Evolutionary conservation across 176 grass and related monocot species (phyloP).

Genomic region (Tillandsia leiboldiana): DNA sequence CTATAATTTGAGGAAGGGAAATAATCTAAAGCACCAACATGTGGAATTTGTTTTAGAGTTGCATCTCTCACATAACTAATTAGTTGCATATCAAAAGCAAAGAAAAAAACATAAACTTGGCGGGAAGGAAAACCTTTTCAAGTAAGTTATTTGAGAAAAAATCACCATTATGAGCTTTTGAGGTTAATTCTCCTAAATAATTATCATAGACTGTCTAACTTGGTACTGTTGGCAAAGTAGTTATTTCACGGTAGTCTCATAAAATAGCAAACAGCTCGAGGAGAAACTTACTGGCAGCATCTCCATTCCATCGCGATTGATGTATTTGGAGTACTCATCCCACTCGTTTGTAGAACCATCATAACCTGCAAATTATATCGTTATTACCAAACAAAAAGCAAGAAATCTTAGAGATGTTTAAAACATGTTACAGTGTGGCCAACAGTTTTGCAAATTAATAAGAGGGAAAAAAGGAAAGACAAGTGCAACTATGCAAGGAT

Average conservation of each 20-base stretch:
- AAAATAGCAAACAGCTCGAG: slow-evolving; percentile 3
- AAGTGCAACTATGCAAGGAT: neutral
- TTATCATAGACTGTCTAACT: neutral
- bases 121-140: neutral
- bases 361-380: slow-evolving; percentile 40
- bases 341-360: slow-evolving; percentile 74
- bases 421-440: neutral
- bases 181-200: neutral
- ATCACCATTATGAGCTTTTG: neutral
- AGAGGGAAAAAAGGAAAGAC: neutral
- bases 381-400: neutral
- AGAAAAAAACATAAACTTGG: neutral
- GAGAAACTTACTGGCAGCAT: slow-evolving; percentile 36
- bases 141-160: neutral
- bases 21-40: neutral
- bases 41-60: neutral
- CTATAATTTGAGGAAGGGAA: neutral
- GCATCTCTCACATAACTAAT: neutral
- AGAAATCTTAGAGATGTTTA: neutral
- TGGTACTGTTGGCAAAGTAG: neutral
- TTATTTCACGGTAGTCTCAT: neutral
- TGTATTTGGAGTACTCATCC: slow-evolving; percentile 51
- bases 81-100: neutral
- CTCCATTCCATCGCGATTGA: slow-evolving; percentile 56
- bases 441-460: neutral